A percentile compares a stretch with the other conserved stretches of the same genome.
These are phyloP conservation scores for Vigna reflexopilosa DNA, from an alignment of 306 rosid genomes.

Conservation along the genomic window DNA sequence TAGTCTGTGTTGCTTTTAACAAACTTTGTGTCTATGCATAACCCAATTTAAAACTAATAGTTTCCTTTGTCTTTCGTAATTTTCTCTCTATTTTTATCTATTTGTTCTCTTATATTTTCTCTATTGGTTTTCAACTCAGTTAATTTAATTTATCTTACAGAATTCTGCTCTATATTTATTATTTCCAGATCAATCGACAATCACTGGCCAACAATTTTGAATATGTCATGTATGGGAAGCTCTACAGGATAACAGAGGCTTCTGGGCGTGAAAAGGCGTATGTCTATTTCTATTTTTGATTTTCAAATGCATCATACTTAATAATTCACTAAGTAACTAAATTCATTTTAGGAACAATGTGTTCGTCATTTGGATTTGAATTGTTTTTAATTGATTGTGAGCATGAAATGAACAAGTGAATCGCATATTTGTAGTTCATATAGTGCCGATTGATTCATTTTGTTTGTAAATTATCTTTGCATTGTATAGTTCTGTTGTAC, in stretches of 20 bases:
- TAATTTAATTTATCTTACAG: conserved; percentile 20
- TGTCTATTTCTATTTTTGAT: conserved; percentile 43
- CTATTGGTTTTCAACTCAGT: conserved; percentile 28
- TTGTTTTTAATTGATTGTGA: conserved; percentile 20
- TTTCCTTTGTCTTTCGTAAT: neutral
- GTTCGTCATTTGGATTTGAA: neutral
- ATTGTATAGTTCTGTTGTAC: conserved; percentile 11
- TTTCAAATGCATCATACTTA: neutral
- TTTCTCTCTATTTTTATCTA: neutral
- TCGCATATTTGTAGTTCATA: neutral
- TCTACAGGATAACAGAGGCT: conserved; percentile 76
- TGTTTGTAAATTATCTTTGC: conserved; percentile 5
- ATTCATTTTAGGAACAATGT: neutral
- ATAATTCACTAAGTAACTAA: neutral
- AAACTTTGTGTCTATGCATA: neutral
- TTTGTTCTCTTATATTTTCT: neutral
- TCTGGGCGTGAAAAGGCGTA: conserved; percentile 84
- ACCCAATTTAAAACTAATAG: conserved; percentile 5
- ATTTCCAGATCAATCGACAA: conserved; percentile 67
- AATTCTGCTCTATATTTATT: conserved; percentile 18
- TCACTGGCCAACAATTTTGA: conserved; percentile 87
- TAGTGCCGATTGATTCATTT: neutral
- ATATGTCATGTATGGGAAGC: conserved; percentile 94
- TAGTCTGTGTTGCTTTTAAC: neutral
- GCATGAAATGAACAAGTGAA: conserved; percentile 7